Evolutionary conservation across 331 rosid genomes (phyloP), one percentile per base, ranked within the genome.

Genomic region (Pyracantha coccinea): DNA sequence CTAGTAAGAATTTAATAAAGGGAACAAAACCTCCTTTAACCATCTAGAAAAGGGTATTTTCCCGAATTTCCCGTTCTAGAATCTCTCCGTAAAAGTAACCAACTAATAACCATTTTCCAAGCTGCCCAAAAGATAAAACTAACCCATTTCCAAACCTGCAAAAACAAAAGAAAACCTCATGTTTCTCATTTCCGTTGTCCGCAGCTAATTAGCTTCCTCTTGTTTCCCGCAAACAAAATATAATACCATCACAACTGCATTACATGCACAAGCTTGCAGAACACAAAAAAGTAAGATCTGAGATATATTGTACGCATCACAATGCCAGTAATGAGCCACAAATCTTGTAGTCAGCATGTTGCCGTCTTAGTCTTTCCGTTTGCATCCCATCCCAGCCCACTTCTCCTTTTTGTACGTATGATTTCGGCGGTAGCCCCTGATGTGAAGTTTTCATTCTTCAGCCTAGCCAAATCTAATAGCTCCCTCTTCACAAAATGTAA

Each of bases 321-420:
- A 27, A 61, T 61, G 67, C 38, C 67, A 61, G 9, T 61, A 54
- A 29, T 54, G 50, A 20, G 27, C 53, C 14, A 28, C 61, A 44
- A 45, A 25, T n/a, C 58, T 16, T 16, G 58, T 44, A 20, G 41
- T 7, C 65, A 61, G 5, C 88, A 82, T 33, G 92, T 90, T 4
- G 88, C 83, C 3, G 82, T 85, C 16, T 61, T 87, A 50, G 89
- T 85, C 4, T 90, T 86, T 53, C 93, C 92, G 0, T 91, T 83
- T 62, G 88, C 93, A 2, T 44, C 89, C 4, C 96, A 88, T 52
- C 85, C 93, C 0, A 38, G 55, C 5, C 85, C 92, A 14, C 85
- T 88, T 5, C 73, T 88, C 4, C 68, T 33, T 64, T 57, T 85
- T 1, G 76, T 77, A 5, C 76, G 31, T 11, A 59, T 79, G 32